Conservation (phyloP, 352 stramenopile species). For the Phytopythium sindhum region DNA sequence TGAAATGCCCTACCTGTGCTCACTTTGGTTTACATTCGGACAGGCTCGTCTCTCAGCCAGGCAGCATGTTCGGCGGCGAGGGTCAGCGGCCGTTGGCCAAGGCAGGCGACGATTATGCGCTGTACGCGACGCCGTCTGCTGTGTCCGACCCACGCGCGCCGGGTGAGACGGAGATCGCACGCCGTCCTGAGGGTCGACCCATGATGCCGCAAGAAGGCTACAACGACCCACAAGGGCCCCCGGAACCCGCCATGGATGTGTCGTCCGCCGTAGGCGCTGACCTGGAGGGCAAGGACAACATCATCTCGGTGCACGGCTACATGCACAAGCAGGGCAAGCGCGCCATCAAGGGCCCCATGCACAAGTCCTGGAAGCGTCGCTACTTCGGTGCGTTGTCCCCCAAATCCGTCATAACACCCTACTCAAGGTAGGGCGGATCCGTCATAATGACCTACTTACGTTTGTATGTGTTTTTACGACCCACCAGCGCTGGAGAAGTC, state of each 20-base stretch:
- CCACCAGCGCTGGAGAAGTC: constrained; percentile 52
- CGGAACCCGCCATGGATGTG: constrained; percentile 44
- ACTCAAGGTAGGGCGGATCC: too few relatives aligned
- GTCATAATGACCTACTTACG: not conserved
- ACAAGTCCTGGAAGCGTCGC: constrained; percentile 70
- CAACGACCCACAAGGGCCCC: constrained; percentile 32
- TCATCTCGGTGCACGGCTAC: constrained; percentile 78
- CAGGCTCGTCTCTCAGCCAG: not conserved
- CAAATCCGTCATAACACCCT: too few relatives aligned
- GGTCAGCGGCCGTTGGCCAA: constrained; percentile 26
- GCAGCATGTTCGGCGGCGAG: constrained; percentile 53
- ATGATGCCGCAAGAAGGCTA: constrained; percentile 24
- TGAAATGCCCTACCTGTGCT: not conserved
- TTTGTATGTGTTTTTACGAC: not conserved
- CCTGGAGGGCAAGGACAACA: constrained; percentile 50
- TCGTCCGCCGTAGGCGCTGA: constrained; percentile 30
- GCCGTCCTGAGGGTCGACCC: constrained; percentile 30
- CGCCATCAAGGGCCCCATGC: constrained; percentile 64
- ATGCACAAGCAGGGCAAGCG: constrained; percentile 80
- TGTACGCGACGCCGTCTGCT: constrained; percentile 62
- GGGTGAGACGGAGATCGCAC: constrained; percentile 60
- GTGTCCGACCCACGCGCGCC: constrained; percentile 23
- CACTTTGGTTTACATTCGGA: not conserved
- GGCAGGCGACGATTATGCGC: constrained; percentile 52
- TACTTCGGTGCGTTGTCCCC: constrained; percentile 63